These are phyloP conservation scores for Blechomonas ayalai DNA, from an alignment of 208 protist genomes.

Conservation along the genomic window DNA sequence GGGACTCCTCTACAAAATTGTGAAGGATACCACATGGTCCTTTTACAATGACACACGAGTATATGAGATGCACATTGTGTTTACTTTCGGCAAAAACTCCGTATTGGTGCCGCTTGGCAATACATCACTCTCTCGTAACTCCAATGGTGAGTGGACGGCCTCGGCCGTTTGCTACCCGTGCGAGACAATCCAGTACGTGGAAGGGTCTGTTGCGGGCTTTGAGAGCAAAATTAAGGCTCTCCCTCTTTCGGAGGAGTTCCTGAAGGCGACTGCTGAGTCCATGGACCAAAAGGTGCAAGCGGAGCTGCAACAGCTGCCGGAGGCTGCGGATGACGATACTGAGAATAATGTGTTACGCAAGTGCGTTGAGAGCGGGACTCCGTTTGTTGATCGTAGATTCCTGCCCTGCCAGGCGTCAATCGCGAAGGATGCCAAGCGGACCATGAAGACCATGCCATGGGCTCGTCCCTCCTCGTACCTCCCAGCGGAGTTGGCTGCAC, in stretches of 20 bases:
- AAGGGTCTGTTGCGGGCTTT: conserved; percentile 62
- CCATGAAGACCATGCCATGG: conserved; percentile 37
- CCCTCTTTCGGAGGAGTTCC: conserved; percentile 38
- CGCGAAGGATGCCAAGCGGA: not conserved
- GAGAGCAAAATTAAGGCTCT: conserved; percentile 51
- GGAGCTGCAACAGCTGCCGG: conserved; percentile 5
- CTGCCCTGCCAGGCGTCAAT: conserved; percentile 19
- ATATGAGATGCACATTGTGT: conserved; percentile 81
- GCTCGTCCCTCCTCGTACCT: conserved; percentile 46
- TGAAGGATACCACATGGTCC: conserved; percentile 56
- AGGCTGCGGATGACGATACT: not conserved
- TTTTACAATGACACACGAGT: conserved; percentile 84
- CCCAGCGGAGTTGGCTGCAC: conserved; percentile 35
- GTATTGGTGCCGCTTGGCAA: no score
- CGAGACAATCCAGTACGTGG: conserved; percentile 54
- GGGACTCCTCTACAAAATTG: conserved; percentile 67
- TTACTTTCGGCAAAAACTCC: conserved; percentile 63
- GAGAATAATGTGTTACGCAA: conserved; percentile 10
- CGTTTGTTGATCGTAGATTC: conserved; percentile 21
- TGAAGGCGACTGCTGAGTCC: not conserved
- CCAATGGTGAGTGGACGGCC: conserved; percentile 46
- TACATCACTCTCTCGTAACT: no score
- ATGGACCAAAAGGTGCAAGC: conserved; percentile 3
- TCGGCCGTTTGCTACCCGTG: conserved; percentile 55
- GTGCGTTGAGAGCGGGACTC: conserved; percentile 9